A percentile compares a stretch with the other conserved stretches of the same genome.
Conservation (phyloP, 352 stramenopile genomes). For the Pythium vanterpoolii region DNA sequence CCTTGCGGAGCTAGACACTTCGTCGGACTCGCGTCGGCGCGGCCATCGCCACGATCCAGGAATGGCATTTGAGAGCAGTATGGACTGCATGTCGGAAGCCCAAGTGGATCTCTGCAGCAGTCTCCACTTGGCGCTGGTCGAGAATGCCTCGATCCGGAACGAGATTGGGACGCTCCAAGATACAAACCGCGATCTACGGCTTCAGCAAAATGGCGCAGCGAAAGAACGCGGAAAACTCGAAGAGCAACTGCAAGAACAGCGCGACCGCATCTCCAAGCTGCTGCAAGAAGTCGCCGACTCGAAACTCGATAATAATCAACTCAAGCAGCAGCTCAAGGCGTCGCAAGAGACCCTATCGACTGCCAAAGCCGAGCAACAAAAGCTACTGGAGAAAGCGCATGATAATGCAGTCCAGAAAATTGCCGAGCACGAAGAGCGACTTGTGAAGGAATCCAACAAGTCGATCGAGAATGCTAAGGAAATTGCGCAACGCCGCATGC, state of each 20-base stretch:
- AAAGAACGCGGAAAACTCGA: slow-evolving; percentile 30
- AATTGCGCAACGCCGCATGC: slow-evolving; percentile 46
- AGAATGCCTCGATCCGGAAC: slow-evolving; percentile 76
- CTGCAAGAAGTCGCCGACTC: slow-evolving; percentile 37
- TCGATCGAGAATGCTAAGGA: slow-evolving; percentile 68
- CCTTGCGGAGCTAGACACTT: slow-evolving; percentile 31
- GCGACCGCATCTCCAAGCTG: slow-evolving; percentile 35
- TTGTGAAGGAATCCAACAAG: slow-evolving; percentile 74
- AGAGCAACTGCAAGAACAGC: slow-evolving; percentile 34
- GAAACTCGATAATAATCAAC: slow-evolving; percentile 34
- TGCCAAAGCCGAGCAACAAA: slow-evolving; percentile 40
- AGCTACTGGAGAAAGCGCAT: slow-evolving; percentile 43
- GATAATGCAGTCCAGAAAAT: slow-evolving; percentile 41
- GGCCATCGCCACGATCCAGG: slow-evolving; percentile 21
- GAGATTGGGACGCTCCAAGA: slow-evolving; percentile 56
- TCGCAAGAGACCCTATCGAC: slow-evolving; percentile 32
- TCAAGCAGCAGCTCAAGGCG: slow-evolving; percentile 32
- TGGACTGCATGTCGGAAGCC: slow-evolving; percentile 60
- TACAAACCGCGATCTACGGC: slow-evolving; percentile 39
- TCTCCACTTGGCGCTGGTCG: slow-evolving; percentile 63
- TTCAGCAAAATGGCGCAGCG: slow-evolving; percentile 31
- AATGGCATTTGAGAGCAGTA: slow-evolving; percentile 40
- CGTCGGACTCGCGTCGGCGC: slow-evolving; percentile 4
- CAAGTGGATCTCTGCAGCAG: slow-evolving; percentile 57
- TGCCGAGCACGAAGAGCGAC: slow-evolving; percentile 57